A percentile compares a stretch with the other conserved stretches of the same genome.
phyloP scores from a whole-genome alignment of 495 filamentous ascomycete genomes.

The Podospora anserina region DNA sequence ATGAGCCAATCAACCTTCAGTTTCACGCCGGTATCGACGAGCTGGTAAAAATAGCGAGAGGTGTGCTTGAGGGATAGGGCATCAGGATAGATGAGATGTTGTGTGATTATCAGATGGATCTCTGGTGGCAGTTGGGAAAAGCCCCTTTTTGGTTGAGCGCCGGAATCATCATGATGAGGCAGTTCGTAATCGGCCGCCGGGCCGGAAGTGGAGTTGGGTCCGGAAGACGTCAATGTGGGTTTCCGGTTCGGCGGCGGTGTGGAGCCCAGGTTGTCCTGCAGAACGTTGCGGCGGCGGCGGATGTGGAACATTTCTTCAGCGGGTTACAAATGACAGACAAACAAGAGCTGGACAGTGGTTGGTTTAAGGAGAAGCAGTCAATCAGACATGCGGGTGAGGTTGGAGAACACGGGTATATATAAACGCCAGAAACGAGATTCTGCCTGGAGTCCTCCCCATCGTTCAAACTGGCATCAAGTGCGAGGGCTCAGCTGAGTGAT shows the following conservation, averaged over 20 bases:
- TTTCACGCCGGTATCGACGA: slow-evolving; percentile 62
- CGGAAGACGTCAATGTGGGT: not conserved
- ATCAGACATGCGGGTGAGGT: not conserved
- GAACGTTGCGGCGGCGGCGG: slow-evolving; percentile 3
- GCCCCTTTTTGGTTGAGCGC: not conserved
- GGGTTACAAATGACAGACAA: not conserved
- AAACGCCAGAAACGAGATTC: not conserved
- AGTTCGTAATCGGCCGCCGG: not conserved
- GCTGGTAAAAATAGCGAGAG: slow-evolving; percentile 57
- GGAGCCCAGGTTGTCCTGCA: not conserved
- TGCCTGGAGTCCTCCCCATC: not conserved
- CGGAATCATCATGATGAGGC: not conserved
- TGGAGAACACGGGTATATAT: not conserved
- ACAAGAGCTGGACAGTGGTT: not conserved
- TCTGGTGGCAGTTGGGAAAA: slow-evolving; percentile 53
- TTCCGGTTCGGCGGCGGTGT: not conserved
- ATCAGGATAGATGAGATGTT: slow-evolving; percentile 56
- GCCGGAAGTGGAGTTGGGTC: not conserved
- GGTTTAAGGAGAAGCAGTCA: not conserved
- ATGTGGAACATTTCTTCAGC: slow-evolving; percentile 1
- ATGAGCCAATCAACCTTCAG: slow-evolving; percentile 68
- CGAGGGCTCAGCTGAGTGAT: not conserved
- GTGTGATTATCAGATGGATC: slow-evolving; percentile 54
- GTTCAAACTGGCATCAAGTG: not conserved
- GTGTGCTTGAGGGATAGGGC: slow-evolving; percentile 61